Conservation (phyloP, 116 monocot species). For the Thalassia testudinum region DNA sequence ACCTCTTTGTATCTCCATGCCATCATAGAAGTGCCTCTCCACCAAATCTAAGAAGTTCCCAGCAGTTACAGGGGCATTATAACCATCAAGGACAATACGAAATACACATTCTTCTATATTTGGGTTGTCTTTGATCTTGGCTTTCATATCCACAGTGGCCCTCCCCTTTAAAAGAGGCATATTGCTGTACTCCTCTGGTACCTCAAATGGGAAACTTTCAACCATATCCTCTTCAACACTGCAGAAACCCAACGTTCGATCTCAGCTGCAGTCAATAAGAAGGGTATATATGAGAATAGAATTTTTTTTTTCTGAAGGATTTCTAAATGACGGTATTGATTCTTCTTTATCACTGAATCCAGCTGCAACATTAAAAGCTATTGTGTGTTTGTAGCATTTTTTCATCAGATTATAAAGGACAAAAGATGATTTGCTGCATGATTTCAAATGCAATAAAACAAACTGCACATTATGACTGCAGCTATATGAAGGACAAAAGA, state of each 20-base stretch:
- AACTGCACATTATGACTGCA: too few species aligned
- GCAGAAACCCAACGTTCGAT: constrained; percentile 97
- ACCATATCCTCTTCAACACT: constrained; percentile 99
- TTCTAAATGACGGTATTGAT: background rate
- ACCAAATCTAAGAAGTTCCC: constrained; percentile 91
- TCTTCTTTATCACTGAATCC: too few species aligned
- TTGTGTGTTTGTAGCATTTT: too few species aligned
- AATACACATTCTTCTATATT: constrained; percentile 73
- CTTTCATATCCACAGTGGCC: constrained; percentile 93
- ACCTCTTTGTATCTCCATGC: constrained; percentile 99
- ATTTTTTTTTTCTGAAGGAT: constrained; percentile 15
- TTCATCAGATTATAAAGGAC: too few species aligned
- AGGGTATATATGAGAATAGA: constrained; percentile 66
- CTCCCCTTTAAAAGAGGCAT: constrained; percentile 92
- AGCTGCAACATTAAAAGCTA: too few species aligned
- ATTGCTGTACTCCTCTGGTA: constrained; percentile 69
- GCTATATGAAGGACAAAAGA: too few species aligned
- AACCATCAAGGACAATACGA: constrained; percentile 91
- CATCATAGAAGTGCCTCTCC: constrained; percentile 91
- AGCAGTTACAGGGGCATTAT: constrained; percentile 86
- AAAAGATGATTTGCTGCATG: too few species aligned
- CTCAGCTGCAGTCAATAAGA: constrained; percentile 99
- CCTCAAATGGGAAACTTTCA: constrained; percentile 80
- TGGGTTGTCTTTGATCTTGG: constrained; percentile 93
- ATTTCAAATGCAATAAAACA: too few species aligned